Evolutionary conservation across 768 basidiomycete genomes (phyloP).

Genomic region (Sistotremastrum niveocremeum): DNA sequence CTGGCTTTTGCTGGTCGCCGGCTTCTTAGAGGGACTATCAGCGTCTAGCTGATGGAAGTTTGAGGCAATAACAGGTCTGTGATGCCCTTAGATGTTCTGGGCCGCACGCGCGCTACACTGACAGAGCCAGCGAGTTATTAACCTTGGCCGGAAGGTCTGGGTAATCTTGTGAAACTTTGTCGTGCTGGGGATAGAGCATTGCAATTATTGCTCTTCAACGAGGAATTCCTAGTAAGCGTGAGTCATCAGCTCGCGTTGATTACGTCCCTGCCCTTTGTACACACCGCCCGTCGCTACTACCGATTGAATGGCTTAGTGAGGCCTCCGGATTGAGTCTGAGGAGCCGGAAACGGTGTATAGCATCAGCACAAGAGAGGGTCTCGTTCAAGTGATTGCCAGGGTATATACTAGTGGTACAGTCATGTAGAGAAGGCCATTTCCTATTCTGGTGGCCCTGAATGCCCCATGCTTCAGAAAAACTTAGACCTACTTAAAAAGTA

Average conservation of each 20-base stretch:
- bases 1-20: slow-evolving; percentile 57
- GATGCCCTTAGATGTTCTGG: slow-evolving; percentile 87
- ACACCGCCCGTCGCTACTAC: slow-evolving; percentile 86
- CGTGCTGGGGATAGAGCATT: slow-evolving; percentile 82
- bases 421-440: too few species aligned
- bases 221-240: slow-evolving; percentile 82
- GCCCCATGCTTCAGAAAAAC: too few species aligned
- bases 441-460: too few species aligned
- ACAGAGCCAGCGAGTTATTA: slow-evolving; percentile 75
- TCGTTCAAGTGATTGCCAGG: too few species aligned
- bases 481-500: too few species aligned
- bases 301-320: slow-evolving; percentile 87
- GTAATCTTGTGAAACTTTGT: slow-evolving; percentile 72
- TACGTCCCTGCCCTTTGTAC: slow-evolving; percentile 87
- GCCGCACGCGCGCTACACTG: slow-evolving; percentile 81
- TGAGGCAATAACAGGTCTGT: slow-evolving; percentile 88
- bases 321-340: too few species aligned
- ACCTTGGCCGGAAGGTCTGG: slow-evolving; percentile 67
- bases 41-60: slow-evolving; percentile 73
- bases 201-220: slow-evolving; percentile 88
- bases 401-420: too few species aligned
- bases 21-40: slow-evolving; percentile 82
- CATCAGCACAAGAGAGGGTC: too few species aligned
- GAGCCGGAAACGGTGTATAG: too few species aligned
- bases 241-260: slow-evolving; percentile 84